These are phyloP conservation scores for Mortierella sp. DNA, from an alignment of 371 early-diverging fungal genomes.

Conservation along the genomic window DNA sequence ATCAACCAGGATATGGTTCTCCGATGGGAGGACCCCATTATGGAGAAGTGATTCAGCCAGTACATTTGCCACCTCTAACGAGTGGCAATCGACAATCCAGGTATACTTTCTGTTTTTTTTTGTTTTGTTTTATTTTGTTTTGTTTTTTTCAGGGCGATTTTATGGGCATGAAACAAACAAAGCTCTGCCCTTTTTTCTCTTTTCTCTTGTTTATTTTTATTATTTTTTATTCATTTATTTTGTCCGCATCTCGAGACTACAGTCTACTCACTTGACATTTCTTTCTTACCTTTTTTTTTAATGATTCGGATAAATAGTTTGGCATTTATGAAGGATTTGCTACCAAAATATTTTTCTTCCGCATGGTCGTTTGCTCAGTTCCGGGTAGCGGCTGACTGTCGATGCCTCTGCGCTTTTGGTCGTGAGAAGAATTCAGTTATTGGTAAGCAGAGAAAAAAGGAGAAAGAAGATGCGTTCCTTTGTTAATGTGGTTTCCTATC, in stretches of 20 bases:
- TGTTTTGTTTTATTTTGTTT: not conserved
- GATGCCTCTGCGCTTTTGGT: conserved; percentile 86
- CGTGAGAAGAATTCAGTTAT: conserved; percentile 76
- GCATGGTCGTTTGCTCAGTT: conserved; percentile 96
- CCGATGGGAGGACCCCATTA: conserved; percentile 60
- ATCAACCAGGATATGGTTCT: conserved; percentile 31
- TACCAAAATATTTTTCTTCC: conserved; percentile 94
- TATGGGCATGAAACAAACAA: not conserved
- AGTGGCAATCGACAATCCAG: conserved; percentile 73
- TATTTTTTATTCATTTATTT: not conserved
- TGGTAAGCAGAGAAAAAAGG: conserved; percentile 65
- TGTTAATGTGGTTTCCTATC: too few species aligned
- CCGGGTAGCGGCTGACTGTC: conserved; percentile 78
- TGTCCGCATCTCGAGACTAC: not conserved
- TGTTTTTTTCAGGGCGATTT: not conserved
- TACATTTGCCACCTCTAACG: conserved; percentile 24
- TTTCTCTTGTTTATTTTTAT: not conserved
- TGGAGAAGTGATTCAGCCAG: conserved; percentile 60
- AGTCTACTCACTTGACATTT: too few species aligned
- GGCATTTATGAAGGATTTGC: conserved; percentile 88
- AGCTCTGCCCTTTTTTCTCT: too few species aligned
- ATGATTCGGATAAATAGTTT: conserved; percentile 55
- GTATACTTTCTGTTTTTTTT: conserved; percentile 28
- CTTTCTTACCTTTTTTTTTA: not conserved
- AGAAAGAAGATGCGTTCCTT: too few species aligned